phyloP scores from a whole-genome alignment of 1,139 yeast genomes.

The Candida mesenterica region DNA sequence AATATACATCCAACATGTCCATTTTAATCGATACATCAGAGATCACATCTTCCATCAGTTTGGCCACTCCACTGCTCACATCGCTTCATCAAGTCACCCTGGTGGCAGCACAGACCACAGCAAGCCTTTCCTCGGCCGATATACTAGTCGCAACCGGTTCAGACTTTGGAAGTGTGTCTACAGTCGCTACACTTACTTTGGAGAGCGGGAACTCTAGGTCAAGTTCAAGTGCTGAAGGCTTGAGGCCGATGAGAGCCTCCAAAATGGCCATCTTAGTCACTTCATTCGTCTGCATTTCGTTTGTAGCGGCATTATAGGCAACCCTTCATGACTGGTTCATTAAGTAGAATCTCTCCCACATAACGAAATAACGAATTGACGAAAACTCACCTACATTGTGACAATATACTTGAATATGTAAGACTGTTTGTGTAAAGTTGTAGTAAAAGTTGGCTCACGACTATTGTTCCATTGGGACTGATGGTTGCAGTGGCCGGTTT shows the following conservation, averaged over 20 bases:
- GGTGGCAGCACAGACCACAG: not conserved
- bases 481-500: too few relatives aligned
- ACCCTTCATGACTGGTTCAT: too few relatives aligned
- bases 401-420: too few relatives aligned
- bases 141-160: not conserved
- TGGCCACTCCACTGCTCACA: slow-evolving; percentile 12
- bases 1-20: slow-evolving; percentile 9
- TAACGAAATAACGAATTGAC: too few relatives aligned
- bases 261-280: slow-evolving; percentile 9
- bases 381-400: too few relatives aligned
- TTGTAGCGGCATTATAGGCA: slow-evolving; percentile 12
- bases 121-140: not conserved
- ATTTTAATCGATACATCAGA: slow-evolving; percentile 12
- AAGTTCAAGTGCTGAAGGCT: not conserved
- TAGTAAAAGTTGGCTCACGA: too few relatives aligned
- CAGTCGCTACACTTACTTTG: slow-evolving; percentile 1
- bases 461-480: too few relatives aligned
- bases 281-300: slow-evolving; percentile 10
- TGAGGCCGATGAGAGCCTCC: not conserved
- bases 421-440: too few relatives aligned
- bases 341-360: too few relatives aligned
- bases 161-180: not conserved
- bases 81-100: slow-evolving; percentile 10
- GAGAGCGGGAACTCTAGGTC: not conserved
- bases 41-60: slow-evolving; percentile 6